A percentile compares a stretch with the other conserved stretches of the same genome.
These are phyloP conservation scores for Mycena venus DNA, from an alignment of 768 basidiomycete species.

Conservation along the genomic window DNA sequence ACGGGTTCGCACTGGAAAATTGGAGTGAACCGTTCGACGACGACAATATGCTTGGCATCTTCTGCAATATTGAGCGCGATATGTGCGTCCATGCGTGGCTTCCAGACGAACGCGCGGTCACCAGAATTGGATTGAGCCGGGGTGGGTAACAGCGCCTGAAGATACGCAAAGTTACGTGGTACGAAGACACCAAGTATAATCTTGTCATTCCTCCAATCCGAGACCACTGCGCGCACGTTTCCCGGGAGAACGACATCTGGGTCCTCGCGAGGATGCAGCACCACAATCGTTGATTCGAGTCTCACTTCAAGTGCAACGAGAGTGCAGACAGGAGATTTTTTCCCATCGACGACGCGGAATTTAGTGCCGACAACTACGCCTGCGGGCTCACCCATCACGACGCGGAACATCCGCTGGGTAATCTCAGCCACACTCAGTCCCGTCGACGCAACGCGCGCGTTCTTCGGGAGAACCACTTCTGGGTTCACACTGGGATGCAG, in stretches of 20 bases:
- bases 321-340: not conserved
- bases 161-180: not conserved
- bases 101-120: not conserved
- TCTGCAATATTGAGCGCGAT: not conserved
- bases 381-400: not conserved
- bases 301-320: not conserved
- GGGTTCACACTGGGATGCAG: not conserved
- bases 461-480: not conserved
- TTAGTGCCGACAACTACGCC: not conserved
- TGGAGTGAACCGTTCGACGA: not conserved
- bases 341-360: not conserved
- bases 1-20: not conserved
- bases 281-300: not conserved
- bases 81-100: not conserved
- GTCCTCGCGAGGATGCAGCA: not conserved
- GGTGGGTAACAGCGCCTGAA: not conserved
- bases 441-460: too few relatives aligned
- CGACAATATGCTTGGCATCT: not conserved
- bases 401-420: not conserved
- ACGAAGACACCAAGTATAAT: not conserved
- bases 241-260: not conserved
- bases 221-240: not conserved
- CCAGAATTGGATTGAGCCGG: not conserved
- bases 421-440: too few relatives aligned
- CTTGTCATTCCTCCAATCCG: not conserved